Evolutionary conservation across 2,329 filamentous ascomycete species (phyloP).

Genomic region (Cercospora sesami): DNA sequence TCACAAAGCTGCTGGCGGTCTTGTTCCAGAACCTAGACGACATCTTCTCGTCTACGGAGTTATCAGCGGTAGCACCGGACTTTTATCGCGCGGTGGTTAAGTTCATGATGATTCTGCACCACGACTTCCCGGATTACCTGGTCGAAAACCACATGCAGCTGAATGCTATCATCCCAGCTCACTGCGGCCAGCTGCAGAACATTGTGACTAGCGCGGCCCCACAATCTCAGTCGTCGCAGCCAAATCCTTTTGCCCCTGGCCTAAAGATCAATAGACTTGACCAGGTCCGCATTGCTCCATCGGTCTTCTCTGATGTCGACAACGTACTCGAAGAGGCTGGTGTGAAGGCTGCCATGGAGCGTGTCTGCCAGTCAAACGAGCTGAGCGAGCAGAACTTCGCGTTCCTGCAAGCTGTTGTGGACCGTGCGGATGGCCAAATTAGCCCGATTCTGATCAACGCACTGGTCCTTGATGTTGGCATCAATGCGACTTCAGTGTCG

Average conservation of each 20-base stretch:
- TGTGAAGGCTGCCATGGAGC: conserved; percentile 57
- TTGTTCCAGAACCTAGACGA: conserved; percentile 67
- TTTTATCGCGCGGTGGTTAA: conserved; percentile 83
- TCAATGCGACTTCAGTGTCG: conserved; percentile 65
- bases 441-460: conserved; percentile 69
- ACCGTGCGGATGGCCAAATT: conserved; percentile 47
- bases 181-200: conserved; percentile 86
- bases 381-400: conserved; percentile 72
- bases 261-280: conserved; percentile 75
- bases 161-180: conserved; percentile 75
- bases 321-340: conserved; percentile 52
- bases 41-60: conserved; percentile 71
- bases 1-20: conserved; percentile 60
- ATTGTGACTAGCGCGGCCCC: conserved; percentile 81
- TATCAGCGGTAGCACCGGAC: conserved; percentile 71
- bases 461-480: conserved; percentile 78
- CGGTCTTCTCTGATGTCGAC: conserved; percentile 63
- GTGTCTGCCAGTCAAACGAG: conserved; percentile 43
- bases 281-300: conserved; percentile 68
- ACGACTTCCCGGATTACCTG: conserved; percentile 93
- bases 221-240: conserved; percentile 65
- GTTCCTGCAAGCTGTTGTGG: conserved; percentile 72
- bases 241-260: conserved; percentile 70
- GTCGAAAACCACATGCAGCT: conserved; percentile 82
- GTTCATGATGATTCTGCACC: conserved; percentile 79